Conservation (phyloP, 1,139 yeast species). For the Casaregolazyma lundiana region DNA sequence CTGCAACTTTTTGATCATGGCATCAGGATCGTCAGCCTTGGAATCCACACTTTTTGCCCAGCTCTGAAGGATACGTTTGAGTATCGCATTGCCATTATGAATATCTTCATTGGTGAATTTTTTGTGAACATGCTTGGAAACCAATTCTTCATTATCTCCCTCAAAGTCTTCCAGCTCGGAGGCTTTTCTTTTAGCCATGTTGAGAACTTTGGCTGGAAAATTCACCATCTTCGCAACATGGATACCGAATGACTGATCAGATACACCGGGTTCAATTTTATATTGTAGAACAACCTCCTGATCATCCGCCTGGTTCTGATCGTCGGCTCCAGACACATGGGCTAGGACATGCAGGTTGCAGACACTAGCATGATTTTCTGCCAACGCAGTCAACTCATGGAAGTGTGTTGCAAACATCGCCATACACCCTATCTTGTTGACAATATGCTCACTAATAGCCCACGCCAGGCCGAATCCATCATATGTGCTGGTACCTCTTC, state of each 20-base stretch:
- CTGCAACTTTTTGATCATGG: constrained; percentile 40
- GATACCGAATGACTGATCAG: constrained; percentile 94
- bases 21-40: constrained; percentile 36
- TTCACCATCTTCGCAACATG: constrained; percentile 95
- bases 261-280: constrained; percentile 86
- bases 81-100: constrained; percentile 48
- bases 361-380: constrained; percentile 59
- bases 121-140: constrained; percentile 24
- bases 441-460: constrained; percentile 87
- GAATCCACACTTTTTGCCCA: constrained; percentile 57
- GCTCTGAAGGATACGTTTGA: constrained; percentile 51
- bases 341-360: constrained; percentile 92
- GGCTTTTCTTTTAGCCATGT: constrained; percentile 94
- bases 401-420: constrained; percentile 94
- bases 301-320: constrained; percentile 19
- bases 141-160: constrained; percentile 37
- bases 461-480: constrained; percentile 98
- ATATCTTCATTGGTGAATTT: constrained; percentile 48
- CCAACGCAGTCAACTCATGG: constrained; percentile 83
- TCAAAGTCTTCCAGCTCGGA: constrained; percentile 72
- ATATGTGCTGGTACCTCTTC: constrained; percentile 94
- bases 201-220: constrained; percentile 81
- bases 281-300: constrained; percentile 84
- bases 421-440: constrained; percentile 65
- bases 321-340: constrained; percentile 44